Conservation (phyloP, 495 filamentous ascomycete species). For the Aspergillus funiculosus region DNA sequence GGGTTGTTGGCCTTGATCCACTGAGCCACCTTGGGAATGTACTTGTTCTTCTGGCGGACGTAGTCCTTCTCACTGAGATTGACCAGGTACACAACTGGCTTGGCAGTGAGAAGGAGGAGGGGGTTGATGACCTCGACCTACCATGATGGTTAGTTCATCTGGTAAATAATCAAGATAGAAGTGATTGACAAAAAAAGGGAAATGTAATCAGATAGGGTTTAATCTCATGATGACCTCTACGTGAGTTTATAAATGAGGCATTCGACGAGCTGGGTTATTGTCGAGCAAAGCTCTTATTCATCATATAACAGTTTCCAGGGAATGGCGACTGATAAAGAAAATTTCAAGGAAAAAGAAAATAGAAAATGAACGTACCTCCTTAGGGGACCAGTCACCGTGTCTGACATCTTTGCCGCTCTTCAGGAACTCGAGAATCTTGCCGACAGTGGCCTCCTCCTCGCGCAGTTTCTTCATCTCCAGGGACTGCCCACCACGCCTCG, state of each 20-base stretch:
- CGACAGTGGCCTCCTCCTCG: slow-evolving; percentile 89
- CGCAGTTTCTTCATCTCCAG: slow-evolving; percentile 97
- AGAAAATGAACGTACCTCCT: slow-evolving; percentile 70
- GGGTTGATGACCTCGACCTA: slow-evolving; percentile 98
- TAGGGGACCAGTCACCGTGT: slow-evolving; percentile 81
- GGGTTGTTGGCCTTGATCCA: slow-evolving; percentile 89
- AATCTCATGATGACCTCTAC: slow-evolving; percentile 80
- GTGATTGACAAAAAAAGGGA: slow-evolving; percentile 12
- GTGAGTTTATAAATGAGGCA: slow-evolving; percentile 57
- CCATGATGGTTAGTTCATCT: slow-evolving; percentile 5
- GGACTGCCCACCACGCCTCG: slow-evolving; percentile 86
- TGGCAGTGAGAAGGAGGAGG: slow-evolving; percentile 88
- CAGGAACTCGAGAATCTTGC: slow-evolving; percentile 75
- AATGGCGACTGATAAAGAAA: neutral
- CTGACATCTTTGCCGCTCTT: slow-evolving; percentile 88
- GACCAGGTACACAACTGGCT: slow-evolving; percentile 95
- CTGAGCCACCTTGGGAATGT: slow-evolving; percentile 83
- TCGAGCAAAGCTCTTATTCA: slow-evolving; percentile 97
- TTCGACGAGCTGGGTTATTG: slow-evolving; percentile 99
- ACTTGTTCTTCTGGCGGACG: slow-evolving; percentile 99
- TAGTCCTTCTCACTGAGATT: slow-evolving; percentile 97
- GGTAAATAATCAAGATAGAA: neutral
- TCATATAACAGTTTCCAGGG: slow-evolving; percentile 59
- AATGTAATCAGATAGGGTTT: slow-evolving; percentile 52
- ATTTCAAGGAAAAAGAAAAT: slow-evolving; percentile 10